Percentiles rank a stretch among this genome's conserved stretches.
phyloP scores from a whole-genome alignment of 176 grass and related monocot species.

The Paspalum notatum region DNA sequence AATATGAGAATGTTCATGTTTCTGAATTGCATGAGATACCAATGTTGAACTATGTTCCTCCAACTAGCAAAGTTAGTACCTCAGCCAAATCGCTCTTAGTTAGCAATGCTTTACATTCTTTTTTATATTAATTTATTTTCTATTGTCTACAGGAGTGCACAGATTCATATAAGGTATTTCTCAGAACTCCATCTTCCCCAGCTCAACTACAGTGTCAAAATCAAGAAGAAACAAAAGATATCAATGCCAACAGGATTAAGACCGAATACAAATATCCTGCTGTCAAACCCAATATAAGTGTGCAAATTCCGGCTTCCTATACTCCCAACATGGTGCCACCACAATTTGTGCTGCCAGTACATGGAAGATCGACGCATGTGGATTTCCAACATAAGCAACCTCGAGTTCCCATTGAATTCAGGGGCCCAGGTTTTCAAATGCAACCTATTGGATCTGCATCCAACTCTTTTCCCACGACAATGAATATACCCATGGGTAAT shows the following conservation, averaged over 20 bases:
- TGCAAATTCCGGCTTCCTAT: slow-evolving; percentile 48
- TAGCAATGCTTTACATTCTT: slow-evolving; percentile 7
- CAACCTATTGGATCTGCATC: slow-evolving; percentile 52
- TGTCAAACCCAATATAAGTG: slow-evolving; percentile 41
- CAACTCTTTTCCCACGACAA: slow-evolving; percentile 59
- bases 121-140: not conserved
- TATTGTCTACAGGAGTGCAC: slow-evolving; percentile 27
- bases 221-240: slow-evolving; percentile 36
- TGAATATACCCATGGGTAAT: slow-evolving; percentile 61
- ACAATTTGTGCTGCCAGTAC: slow-evolving; percentile 44
- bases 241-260: slow-evolving; percentile 25
- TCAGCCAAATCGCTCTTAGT: slow-evolving; percentile 1
- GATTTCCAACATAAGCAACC: slow-evolving; percentile 63
- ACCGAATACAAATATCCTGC: slow-evolving; percentile 36
- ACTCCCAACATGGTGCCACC: slow-evolving; percentile 41
- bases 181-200: slow-evolving; percentile 32
- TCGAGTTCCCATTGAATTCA: slow-evolving; percentile 52
- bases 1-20: slow-evolving; percentile 29
- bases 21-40: slow-evolving; percentile 13
- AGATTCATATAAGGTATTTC: slow-evolving; percentile 43
- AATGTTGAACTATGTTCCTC: slow-evolving; percentile 17
- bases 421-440: slow-evolving; percentile 51
- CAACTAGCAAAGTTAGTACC: slow-evolving; percentile 37
- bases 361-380: slow-evolving; percentile 39
- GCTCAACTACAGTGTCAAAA: slow-evolving; percentile 37